These are phyloP conservation scores for Stemphylium lycopersici DNA, from an alignment of 2,329 filamentous ascomycete genomes.

Conservation along the genomic window DNA sequence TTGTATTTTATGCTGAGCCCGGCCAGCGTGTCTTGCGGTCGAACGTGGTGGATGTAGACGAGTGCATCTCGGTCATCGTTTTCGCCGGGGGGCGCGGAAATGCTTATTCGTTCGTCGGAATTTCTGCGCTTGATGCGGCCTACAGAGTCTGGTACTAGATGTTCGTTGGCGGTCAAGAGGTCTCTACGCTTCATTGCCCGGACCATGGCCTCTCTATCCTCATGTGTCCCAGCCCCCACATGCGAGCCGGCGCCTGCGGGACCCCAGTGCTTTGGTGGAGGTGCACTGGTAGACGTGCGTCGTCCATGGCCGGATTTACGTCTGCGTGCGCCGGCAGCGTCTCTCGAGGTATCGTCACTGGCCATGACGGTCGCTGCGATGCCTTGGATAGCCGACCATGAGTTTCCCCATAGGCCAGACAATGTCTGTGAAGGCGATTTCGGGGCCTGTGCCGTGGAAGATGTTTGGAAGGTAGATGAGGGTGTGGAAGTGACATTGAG, in stretches of 20 bases:
- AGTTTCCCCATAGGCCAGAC: conserved; percentile 55
- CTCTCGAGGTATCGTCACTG: conserved; percentile 40
- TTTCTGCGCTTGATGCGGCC: conserved; percentile 67
- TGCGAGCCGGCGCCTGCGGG: conserved; percentile 46
- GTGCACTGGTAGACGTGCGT: conserved; percentile 46
- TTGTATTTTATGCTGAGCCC: conserved; percentile 90
- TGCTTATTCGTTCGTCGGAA: conserved; percentile 65
- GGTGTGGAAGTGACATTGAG: conserved; percentile 38
- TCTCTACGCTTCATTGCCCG: conserved; percentile 58
- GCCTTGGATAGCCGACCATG: conserved; percentile 57
- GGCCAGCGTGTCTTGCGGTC: conserved; percentile 83
- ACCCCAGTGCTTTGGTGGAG: conserved; percentile 56
- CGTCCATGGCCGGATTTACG: conserved; percentile 38
- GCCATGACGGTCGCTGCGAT: conserved; percentile 58
- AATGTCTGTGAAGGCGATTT: conserved; percentile 40
- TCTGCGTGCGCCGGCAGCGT: conserved; percentile 27
- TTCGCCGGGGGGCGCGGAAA: conserved; percentile 59
- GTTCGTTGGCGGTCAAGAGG: conserved; percentile 52
- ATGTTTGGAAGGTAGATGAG: conserved; percentile 32
- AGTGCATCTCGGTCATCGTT: conserved; percentile 75
- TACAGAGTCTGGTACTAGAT: conserved; percentile 51
- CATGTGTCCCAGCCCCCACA: conserved; percentile 54
- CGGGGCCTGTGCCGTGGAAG: conserved; percentile 29
- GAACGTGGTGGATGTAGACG: conserved; percentile 88
- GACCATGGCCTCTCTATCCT: conserved; percentile 55